Percentiles rank a stretch among this genome's conserved stretches.
These are phyloP conservation scores for Xylaria sp. DNA, from an alignment of 2,329 filamentous ascomycete genomes.

Conservation along the genomic window DNA sequence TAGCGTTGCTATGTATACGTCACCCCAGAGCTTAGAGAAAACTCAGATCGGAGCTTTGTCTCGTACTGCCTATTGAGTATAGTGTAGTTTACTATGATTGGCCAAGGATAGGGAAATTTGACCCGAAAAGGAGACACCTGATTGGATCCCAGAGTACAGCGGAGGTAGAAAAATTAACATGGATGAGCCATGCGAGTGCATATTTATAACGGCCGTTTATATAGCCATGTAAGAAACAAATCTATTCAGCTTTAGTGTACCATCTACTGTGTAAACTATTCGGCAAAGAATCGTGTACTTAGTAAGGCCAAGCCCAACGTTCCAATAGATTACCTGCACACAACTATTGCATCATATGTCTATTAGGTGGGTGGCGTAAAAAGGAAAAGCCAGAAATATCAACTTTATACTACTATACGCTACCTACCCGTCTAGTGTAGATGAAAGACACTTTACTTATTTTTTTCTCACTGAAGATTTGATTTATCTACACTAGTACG, in stretches of 20 bases:
- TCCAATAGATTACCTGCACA: not conserved
- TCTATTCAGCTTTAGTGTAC: constrained; percentile 10
- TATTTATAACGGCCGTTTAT: constrained; percentile 29
- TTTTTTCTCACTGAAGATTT: no score
- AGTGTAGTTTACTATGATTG: constrained; percentile 23
- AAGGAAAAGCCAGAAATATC: not conserved
- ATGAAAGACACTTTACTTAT: no score
- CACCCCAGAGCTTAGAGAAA: constrained; percentile 26
- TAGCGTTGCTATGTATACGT: constrained; percentile 10
- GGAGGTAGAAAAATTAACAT: constrained; percentile 16
- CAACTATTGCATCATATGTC: not conserved
- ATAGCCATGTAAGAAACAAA: constrained; percentile 18
- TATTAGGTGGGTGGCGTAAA: constrained; percentile 3
- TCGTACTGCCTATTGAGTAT: not conserved
- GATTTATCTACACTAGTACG: not conserved
- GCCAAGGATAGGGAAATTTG: constrained; percentile 29
- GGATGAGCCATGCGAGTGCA: constrained; percentile 27
- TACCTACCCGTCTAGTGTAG: no score
- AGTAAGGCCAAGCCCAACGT: not conserved
- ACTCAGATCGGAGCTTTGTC: constrained; percentile 29
- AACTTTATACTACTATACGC: not conserved
- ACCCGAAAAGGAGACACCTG: constrained; percentile 1
- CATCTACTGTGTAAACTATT: constrained; percentile 6
- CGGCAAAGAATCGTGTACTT: not conserved
- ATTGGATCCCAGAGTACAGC: constrained; percentile 14